Evolutionary conservation across 164 flowering plant genomes (phyloP).

Genomic region (Sextonia rubra): DNA sequence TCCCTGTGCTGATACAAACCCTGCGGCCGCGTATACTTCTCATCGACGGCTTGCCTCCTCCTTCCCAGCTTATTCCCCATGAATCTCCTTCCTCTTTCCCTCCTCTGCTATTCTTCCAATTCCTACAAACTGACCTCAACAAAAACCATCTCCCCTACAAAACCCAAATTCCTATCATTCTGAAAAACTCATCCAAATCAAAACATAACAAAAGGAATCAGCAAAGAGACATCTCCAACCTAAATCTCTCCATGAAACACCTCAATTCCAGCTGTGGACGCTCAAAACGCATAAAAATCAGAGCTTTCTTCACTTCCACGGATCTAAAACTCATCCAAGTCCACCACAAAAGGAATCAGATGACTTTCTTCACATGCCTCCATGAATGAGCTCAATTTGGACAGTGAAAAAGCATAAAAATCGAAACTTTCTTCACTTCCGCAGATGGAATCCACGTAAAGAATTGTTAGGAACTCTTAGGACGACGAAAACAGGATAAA

Average conservation of each 20-base stretch:
- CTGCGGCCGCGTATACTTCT: constrained; percentile 86
- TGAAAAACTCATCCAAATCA: not conserved
- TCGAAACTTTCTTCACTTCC: not conserved
- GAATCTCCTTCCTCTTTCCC: constrained; percentile 43
- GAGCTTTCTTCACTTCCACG: too few relatives aligned
- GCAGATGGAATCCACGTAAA: not conserved
- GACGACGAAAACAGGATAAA: not conserved
- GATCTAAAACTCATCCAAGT: too few relatives aligned
- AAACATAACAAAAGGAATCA: not conserved
- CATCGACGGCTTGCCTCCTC: constrained; percentile 81
- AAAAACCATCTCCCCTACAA: not conserved
- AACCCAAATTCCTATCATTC: not conserved
- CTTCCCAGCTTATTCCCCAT: constrained; percentile 96
- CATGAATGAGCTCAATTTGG: too few relatives aligned
- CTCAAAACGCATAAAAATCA: too few relatives aligned
- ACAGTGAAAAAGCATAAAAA: too few relatives aligned
- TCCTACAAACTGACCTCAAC: not conserved
- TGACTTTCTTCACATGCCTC: too few relatives aligned
- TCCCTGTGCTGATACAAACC: constrained; percentile 79
- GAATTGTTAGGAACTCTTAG: not conserved
- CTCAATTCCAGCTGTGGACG: too few relatives aligned
- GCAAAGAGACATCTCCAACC: not conserved
- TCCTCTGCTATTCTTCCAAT: not conserved
- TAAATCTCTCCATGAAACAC: too few relatives aligned
- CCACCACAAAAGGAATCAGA: too few relatives aligned